phyloP scores from a whole-genome alignment of 441 rosid genomes.

The Arabidopsis lyrata region DNA sequence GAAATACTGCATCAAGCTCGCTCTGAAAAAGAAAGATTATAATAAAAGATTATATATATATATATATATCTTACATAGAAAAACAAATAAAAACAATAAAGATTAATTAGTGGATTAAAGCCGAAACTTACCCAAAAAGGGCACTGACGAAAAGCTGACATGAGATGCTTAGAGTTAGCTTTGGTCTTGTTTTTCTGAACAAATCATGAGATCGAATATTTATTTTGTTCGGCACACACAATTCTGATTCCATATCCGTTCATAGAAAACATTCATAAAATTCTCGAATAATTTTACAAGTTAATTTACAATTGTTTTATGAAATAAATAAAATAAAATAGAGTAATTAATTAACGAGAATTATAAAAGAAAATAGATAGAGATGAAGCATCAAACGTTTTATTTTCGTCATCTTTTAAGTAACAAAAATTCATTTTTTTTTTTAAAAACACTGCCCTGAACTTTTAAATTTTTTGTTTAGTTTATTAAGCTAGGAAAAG shows the following conservation, averaged over 20 bases:
- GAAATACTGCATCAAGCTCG: conserved; percentile 57
- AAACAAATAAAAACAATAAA: background rate
- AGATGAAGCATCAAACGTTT: background rate
- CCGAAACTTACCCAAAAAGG: conserved; percentile 54
- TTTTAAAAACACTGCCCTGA: background rate
- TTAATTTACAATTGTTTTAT: background rate
- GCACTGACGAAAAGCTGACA: conserved; percentile 56
- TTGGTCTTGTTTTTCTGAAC: conserved; percentile 58
- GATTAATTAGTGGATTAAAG: background rate
- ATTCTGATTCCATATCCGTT: conserved; percentile 13
- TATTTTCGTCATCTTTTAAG: background rate
- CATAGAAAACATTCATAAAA: background rate
- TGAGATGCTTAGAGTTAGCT: conserved; percentile 48
- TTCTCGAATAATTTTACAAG: background rate
- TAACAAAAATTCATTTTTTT: background rate
- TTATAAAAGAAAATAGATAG: background rate
- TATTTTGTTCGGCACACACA: background rate
- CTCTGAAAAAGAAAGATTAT: conserved; percentile 43
- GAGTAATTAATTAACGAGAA: background rate
- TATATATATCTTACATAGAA: background rate
- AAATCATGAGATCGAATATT: conserved; percentile 15
- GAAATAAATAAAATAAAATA: background rate
- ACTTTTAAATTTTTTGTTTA: background rate
- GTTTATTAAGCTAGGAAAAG: background rate
- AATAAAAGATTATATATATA: background rate